Evolutionary conservation across 441 rosid species (phyloP).

Genomic region (Pelargonium citronellum): DNA sequence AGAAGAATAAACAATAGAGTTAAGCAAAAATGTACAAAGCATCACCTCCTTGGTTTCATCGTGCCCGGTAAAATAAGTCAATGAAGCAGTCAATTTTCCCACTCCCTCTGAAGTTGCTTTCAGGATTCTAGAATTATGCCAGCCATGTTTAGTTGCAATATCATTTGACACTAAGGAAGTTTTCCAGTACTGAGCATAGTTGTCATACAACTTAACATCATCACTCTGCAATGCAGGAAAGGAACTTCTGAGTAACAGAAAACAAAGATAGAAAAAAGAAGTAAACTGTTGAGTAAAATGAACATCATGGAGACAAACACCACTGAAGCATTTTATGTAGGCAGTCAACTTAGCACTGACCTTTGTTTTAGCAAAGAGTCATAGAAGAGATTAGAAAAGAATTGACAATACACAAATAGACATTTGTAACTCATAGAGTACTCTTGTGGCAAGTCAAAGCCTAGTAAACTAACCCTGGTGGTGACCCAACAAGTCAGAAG

Average conservation of each 20-base stretch:
- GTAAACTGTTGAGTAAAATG: conserved; percentile 7
- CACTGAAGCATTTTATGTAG: background rate
- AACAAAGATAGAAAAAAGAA: conserved; percentile 27
- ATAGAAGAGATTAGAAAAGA: background rate
- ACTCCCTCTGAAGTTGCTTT: conserved; percentile 59
- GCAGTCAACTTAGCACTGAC: background rate
- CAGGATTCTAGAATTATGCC: conserved; percentile 54
- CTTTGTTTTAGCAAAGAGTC: too few species aligned
- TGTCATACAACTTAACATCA: conserved; percentile 57
- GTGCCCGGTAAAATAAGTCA: conserved; percentile 54
- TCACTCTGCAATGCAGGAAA: conserved; percentile 58
- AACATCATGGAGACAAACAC: conserved; percentile 2
- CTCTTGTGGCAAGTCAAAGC: background rate
- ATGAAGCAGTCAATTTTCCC: conserved; percentile 68
- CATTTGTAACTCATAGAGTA: background rate
- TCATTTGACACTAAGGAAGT: conserved; percentile 40
- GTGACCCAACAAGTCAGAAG: conserved; percentile 7
- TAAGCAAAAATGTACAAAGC: conserved; percentile 7
- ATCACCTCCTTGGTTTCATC: conserved; percentile 57
- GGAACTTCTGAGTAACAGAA: conserved; percentile 23
- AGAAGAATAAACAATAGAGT: conserved; percentile 1
- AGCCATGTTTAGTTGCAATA: conserved; percentile 41
- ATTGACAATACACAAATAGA: background rate
- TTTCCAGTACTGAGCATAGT: conserved; percentile 52
- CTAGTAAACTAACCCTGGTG: background rate